Base-by-base conservation (phyloP, 2,329 filamentous ascomycete genomes). In the Acarospora socialis region DNA sequence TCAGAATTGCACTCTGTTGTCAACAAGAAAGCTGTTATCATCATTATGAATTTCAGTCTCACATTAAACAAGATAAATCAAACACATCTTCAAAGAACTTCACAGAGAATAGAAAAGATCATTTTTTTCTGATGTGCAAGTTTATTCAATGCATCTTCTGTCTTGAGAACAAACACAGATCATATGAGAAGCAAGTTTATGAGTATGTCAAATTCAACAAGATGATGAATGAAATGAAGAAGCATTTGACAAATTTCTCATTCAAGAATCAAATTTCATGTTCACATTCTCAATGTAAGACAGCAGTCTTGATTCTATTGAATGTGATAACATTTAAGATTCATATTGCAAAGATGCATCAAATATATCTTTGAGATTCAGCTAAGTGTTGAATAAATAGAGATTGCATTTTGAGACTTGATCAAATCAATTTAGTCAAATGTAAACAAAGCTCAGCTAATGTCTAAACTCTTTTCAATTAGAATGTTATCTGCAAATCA, bases 171-270 rank as follows among this genome's bases (percentile, higher is more conserved):
- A n/a, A n/a, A n/a, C n/a, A n/a, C n/a, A n/a, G n/a, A n/a, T n/a
- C n/a, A n/a, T n/a, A n/a, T n/a, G n/a, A n/a, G n/a, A n/a, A n/a
- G n/a, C n/a, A n/a, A n/a, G n/a, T n/a, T n/a, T n/a, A n/a, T n/a
- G n/a, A n/a, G n/a, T n/a, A n/a, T n/a, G n/a, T n/a, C n/a, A n/a
- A n/a, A n/a, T 28, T 17, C 19, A 30, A 34, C 16, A 25, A 31
- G 27, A 37, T 37, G 16, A 37, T 37, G 17, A 35, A 37, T 28
- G 26, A 37, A 32, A 28, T 28, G 3, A 28, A 22, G 21, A 37
- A 35, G 26, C 21, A 35, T 20, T 31, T 37, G 7, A 30, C 14
- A 18, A 35, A 18, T 8, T 32, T 21, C 13, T 4, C 2, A 10
- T 10, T 17, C 3, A 12, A 18, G 3, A 21, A 37, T 32, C 17